Evolutionary conservation across 1,284 basidiomycete species (phyloP).

Genomic region (Cutaneotrichosporon sp.): DNA sequence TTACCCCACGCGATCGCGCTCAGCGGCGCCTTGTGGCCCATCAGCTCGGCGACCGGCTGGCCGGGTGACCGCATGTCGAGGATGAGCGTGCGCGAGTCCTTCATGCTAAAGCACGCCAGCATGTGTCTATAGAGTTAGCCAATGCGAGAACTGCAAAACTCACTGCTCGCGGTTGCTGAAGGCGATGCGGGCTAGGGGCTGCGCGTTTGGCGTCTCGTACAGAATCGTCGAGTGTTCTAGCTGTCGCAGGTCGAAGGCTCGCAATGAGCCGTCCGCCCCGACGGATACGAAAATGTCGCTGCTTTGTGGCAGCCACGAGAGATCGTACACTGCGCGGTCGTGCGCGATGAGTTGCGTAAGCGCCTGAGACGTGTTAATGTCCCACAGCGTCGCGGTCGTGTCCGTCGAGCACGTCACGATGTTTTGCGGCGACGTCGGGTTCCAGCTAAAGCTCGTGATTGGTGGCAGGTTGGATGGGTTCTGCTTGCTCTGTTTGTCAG

Average conservation of each 20-base stretch:
- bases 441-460: conserved; percentile 93
- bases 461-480: conserved; percentile 65
- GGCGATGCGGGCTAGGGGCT: conserved; percentile 76
- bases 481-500: conserved; percentile 66
- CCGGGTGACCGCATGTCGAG: conserved; percentile 92
- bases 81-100: conserved; percentile 77
- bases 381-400: conserved; percentile 94
- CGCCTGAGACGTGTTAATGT: conserved; percentile 90
- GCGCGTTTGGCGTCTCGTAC: conserved; percentile 73
- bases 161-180: conserved; percentile 53
- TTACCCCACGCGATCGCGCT: conserved; percentile 82
- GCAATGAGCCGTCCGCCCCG: conserved; percentile 91
- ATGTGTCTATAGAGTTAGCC: too few relatives aligned
- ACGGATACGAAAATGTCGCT: conserved; percentile 98
- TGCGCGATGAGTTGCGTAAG: conserved; percentile 97
- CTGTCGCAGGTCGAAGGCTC: conserved; percentile 92
- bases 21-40: conserved; percentile 63
- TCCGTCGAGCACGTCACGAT: conserved; percentile 96
- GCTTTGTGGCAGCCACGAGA: conserved; percentile 93
- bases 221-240: conserved; percentile 98
- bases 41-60: conserved; percentile 82
- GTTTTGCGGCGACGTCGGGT: conserved; percentile 74
- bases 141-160: too few relatives aligned
- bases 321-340: conserved; percentile 76
- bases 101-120: conserved; percentile 54